Evolutionary conservation across 2,329 filamentous ascomycete genomes (phyloP), one percentile per base, ranked within the genome.

Genomic region (Chrysoporthe puriensis): DNA sequence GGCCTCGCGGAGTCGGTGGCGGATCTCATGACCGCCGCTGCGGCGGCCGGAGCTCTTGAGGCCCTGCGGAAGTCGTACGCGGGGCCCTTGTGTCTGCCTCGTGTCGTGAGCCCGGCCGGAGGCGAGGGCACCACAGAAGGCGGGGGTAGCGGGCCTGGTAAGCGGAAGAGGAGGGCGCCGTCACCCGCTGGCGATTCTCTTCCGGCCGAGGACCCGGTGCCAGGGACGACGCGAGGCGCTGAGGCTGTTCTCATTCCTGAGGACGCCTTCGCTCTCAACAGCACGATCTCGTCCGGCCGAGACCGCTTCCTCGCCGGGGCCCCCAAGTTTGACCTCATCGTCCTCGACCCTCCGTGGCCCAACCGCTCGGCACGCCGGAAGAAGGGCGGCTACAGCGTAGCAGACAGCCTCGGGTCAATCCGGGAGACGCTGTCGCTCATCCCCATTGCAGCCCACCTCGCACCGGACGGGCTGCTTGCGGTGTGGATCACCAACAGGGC

Each of bases 281-380:
- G 86, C 32, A 82, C 76, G 71, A 84, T 84, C 71, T 77, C 75
- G 70, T 80, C 79, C 5, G 77, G 78, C 57, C 76, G 81, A 48
- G 72, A 75, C 2, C 70, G 71, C 0, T 84, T 89, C 71, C 71
- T 81, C 0, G 71, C 77, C 16, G 74, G 73, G 3, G 81, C 84
- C 1, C 83, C 85, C 26, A 73, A 76, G 7, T 94, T 95, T 76
- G 81, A 91, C 71, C 80, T 94, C 57, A 82, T 94, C 48, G 76
- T 94, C 8, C 79, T 94, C 26, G 92, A 95, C 74, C 92, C 92
- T 3, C 92, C 92, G 1, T 95, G 92, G 92, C 91, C 92, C 0
- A 95, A 93, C 74, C 86, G 89, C 58, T 94, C 91, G 6, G 92
- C 88, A 16, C 85, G 85, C 71, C 83, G 90, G 50, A 88, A 86